Evolutionary conservation across 192 early-diverging fungal genomes (phyloP).

Genomic region (Coemansia sp.): DNA sequence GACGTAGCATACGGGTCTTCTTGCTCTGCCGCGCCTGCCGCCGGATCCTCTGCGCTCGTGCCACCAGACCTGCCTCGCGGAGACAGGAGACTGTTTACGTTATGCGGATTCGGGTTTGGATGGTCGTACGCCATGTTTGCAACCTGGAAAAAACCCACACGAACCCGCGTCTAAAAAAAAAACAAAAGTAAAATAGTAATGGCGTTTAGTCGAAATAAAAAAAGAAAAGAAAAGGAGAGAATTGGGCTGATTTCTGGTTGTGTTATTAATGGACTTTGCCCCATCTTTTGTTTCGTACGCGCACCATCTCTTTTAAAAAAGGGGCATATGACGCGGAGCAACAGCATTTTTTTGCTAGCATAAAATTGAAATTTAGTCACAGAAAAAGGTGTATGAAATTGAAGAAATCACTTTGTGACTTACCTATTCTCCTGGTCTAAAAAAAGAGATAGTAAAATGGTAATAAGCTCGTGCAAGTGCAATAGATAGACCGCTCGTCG

Average conservation of each 20-base stretch:
- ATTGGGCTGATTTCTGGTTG: neutral
- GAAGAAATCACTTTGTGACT: neutral
- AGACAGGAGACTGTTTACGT: conserved; percentile 43
- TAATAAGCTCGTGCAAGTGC: neutral
- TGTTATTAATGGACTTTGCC: neutral
- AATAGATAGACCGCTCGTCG: conserved; percentile 1
- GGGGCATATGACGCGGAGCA: neutral
- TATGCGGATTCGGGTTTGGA: conserved; percentile 35
- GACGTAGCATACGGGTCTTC: conserved; percentile 16
- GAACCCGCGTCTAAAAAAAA: neutral
- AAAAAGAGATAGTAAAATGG: neutral
- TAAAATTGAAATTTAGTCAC: neutral
- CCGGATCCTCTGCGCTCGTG: conserved; percentile 1
- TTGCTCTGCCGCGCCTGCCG: conserved; percentile 14
- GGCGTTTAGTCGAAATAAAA: neutral
- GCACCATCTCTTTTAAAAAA: conserved; percentile 6
- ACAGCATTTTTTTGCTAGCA: neutral
- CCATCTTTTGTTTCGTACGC: conserved; percentile 1
- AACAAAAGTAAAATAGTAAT: neutral
- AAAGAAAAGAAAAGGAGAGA: neutral
- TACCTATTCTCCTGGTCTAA: neutral
- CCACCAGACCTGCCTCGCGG: conserved; percentile 26
- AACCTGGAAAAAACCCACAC: conserved; percentile 4
- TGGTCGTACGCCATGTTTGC: conserved; percentile 47
- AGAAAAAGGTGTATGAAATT: neutral